Base-by-base conservation (phyloP, 805 yeast genomes). In the Priceomyces castillae region DNA sequence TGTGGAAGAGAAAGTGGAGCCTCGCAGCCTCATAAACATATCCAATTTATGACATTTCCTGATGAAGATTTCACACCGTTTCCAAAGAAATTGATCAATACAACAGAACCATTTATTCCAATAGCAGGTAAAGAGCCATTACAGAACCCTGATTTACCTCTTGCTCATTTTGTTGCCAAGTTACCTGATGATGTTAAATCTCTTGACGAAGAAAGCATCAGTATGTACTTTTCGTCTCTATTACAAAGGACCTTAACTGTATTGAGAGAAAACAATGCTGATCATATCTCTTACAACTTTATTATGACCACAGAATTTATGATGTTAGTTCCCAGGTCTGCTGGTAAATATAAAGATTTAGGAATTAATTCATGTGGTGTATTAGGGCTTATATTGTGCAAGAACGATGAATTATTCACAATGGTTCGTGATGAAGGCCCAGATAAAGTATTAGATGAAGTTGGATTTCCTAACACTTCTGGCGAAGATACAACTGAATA, bases 1-100 rank as follows among this genome's bases (percentile, higher is more conserved):
- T 82, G 88, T 57, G 99, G 99, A 6, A 80, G 82, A 15, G 75
- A 80, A 52, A 81, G 95, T 48, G 99, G 98, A 1, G 96, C 96
- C n/a, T 89, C 97, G 0, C 94, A 90, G 57, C 84, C 86, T 38
- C 99, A 92, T 67, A 89, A 87, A 59, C 99, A 92, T 65, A 64
- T 94, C 49, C 99, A 94, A 65, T 82, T 90, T 64, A 70, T 92
- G 76, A 73, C 80, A 35, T 68, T 86, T 35, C 95, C 96, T 1
- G 59, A 66, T 6, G 37, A 53, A 7, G 66, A 71, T 17, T 82
- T 81, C 58, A 63, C 62, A 1, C 77, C 86, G 5, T 81, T 77
- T 58, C 84, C 87, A 40, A 82, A 80, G 37, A 35, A 20, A 1
- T 39, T 68, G n/a, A 59, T 59, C 2, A 55, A 76, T n/a, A 68